Evolutionary conservation across 2,329 filamentous ascomycete species (phyloP).

Genomic region (Amylocarpus encephaloides): DNA sequence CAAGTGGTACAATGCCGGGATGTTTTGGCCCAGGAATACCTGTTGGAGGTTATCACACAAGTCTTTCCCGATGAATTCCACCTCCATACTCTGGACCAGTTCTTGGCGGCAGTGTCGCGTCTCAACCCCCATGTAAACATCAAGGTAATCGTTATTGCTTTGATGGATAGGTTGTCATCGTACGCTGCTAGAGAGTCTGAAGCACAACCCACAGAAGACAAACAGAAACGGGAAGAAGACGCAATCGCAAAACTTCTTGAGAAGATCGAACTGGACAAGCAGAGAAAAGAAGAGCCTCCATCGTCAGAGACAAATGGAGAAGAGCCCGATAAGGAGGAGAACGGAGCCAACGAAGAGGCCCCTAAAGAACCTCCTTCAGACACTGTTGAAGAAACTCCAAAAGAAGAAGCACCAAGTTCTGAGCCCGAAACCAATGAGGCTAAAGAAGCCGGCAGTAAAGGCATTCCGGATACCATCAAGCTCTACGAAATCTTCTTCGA

Average conservation of each 20-base stretch:
- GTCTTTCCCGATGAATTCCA: constrained; percentile 99
- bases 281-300: constrained; percentile 31
- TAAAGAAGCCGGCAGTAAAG: constrained; percentile 34
- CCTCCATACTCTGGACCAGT: constrained; percentile 90
- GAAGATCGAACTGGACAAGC: constrained; percentile 64
- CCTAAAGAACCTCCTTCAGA: constrained; percentile 33
- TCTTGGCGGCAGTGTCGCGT: constrained; percentile 85
- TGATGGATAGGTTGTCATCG: constrained; percentile 93
- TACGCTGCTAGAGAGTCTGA: constrained; percentile 88
- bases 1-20: constrained; percentile 98
- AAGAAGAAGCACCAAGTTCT: constrained; percentile 34
- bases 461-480: constrained; percentile 71
- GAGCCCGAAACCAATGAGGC: constrained; percentile 34
- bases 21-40: constrained; percentile 93
- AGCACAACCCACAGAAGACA: constrained; percentile 62
- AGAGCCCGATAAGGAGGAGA: constrained; percentile 30
- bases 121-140: constrained; percentile 96
- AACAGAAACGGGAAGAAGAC: constrained; percentile 74
- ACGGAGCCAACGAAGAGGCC: constrained; percentile 25
- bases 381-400: constrained; percentile 34
- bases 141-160: constrained; percentile 93
- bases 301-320: constrained; percentile 29
- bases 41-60: constrained; percentile 96
- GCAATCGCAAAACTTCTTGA: constrained; percentile 73
- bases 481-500: constrained; percentile 97